Evolutionary conservation across 116 monocot species (phyloP).

Genomic region (Iris pallida): DNA sequence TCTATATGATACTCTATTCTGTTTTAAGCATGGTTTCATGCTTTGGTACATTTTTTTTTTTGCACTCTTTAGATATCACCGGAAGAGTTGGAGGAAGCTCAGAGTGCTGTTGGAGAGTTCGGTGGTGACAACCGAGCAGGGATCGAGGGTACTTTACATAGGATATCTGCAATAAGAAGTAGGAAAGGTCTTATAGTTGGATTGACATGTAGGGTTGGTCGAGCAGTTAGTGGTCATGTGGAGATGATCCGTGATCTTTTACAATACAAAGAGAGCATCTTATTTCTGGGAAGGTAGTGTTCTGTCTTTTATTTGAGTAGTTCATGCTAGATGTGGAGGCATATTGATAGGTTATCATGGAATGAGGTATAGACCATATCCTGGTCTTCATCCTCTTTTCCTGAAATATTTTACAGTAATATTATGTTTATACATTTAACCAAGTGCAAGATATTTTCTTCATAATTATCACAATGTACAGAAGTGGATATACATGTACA

Average conservation of each 20-base stretch:
- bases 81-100: conserved; percentile 80
- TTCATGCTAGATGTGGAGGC: not conserved
- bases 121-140: conserved; percentile 93
- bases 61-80: conserved; percentile 53
- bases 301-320: not conserved
- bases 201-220: conserved; percentile 86
- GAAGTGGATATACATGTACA: no score
- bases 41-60: not conserved
- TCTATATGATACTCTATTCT: no score
- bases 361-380: not conserved
- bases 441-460: no score
- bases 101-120: conserved; percentile 81
- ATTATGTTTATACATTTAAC: no score
- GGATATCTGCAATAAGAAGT: conserved; percentile 90
- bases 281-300: conserved; percentile 75
- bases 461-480: no score
- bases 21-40: no score
- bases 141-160: conserved; percentile 89
- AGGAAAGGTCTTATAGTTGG: conserved; percentile 88
- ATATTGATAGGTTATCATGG: not conserved
- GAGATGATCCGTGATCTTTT: conserved; percentile 89
- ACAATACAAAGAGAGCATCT: conserved; percentile 73
- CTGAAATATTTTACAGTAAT: no score
- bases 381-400: no score
- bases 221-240: conserved; percentile 86